phyloP scores from a whole-genome alignment of 2,329 filamentous ascomycete species.

The Colletotrichum camelliae region DNA sequence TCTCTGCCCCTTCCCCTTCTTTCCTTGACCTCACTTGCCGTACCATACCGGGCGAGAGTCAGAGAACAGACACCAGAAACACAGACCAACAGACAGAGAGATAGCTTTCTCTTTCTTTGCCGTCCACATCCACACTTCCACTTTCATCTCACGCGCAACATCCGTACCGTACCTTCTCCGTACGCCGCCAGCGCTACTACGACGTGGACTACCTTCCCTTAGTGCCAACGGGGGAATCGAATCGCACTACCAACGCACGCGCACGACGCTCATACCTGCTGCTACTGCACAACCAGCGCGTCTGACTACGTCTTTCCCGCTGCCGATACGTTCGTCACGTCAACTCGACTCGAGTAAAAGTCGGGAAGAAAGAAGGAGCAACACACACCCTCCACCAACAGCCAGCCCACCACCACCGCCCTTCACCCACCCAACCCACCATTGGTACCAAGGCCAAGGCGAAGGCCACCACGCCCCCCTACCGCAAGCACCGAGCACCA shows the following conservation, averaged over 20 bases:
- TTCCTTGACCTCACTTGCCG: background rate
- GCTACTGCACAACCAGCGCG: background rate
- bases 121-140: background rate
- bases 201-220: background rate
- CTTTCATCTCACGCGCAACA: background rate
- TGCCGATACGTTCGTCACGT: background rate
- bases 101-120: background rate
- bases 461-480: conserved; percentile 1
- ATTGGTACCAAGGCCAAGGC: background rate
- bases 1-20: background rate
- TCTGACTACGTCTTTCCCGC: background rate
- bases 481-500: background rate
- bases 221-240: background rate
- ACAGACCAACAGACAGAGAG: background rate
- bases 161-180: background rate
- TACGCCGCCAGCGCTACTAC: background rate
- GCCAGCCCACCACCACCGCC: background rate
- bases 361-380: background rate
- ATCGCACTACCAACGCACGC: background rate
- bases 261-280: background rate
- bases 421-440: background rate
- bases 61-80: background rate
- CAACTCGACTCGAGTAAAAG: background rate
- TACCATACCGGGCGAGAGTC: background rate
- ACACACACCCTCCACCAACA: background rate